Conservation (phyloP, 768 basidiomycete species). For the Gyrodon lividus region DNA sequence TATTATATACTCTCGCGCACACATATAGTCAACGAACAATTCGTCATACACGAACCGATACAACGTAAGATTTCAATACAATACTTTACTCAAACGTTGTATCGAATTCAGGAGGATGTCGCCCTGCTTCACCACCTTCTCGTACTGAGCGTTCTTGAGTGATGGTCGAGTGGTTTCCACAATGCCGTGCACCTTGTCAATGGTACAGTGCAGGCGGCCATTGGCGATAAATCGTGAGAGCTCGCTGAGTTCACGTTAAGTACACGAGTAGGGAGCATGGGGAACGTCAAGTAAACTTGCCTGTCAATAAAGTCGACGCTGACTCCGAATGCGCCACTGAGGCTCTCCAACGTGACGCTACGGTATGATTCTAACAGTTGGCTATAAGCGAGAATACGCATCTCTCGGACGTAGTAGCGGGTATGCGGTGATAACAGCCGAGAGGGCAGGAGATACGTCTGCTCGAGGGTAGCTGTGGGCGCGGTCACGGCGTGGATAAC, state of each 20-base stretch:
- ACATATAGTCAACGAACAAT: not conserved
- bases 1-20: not conserved
- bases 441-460: slow-evolving; percentile 83
- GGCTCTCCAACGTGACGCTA: slow-evolving; percentile 83
- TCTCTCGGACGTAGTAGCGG: slow-evolving; percentile 89
- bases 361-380: slow-evolving; percentile 93
- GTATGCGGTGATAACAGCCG: slow-evolving; percentile 84
- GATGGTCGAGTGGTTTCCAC: slow-evolving; percentile 86
- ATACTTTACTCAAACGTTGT: slow-evolving; percentile 87
- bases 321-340: slow-evolving; percentile 87
- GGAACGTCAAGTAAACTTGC: slow-evolving; percentile 43
- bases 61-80: slow-evolving; percentile 42
- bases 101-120: slow-evolving; percentile 86
- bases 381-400: slow-evolving; percentile 91
- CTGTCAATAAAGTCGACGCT: slow-evolving; percentile 83
- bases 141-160: slow-evolving; percentile 83
- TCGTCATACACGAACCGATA: not conserved
- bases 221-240: slow-evolving; percentile 89
- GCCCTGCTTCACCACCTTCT: slow-evolving; percentile 90
- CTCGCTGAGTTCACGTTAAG: slow-evolving; percentile 54
- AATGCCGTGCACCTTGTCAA: slow-evolving; percentile 93
- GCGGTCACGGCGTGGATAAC: not conserved
- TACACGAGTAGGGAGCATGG: not conserved
- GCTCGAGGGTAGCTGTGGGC: slow-evolving; percentile 77
- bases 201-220: slow-evolving; percentile 80